Percentiles rank a stretch among this genome's conserved stretches.
Evolutionary conservation across 192 early-diverging fungal genomes (phyloP).

Genomic region (Backusella circina): DNA sequence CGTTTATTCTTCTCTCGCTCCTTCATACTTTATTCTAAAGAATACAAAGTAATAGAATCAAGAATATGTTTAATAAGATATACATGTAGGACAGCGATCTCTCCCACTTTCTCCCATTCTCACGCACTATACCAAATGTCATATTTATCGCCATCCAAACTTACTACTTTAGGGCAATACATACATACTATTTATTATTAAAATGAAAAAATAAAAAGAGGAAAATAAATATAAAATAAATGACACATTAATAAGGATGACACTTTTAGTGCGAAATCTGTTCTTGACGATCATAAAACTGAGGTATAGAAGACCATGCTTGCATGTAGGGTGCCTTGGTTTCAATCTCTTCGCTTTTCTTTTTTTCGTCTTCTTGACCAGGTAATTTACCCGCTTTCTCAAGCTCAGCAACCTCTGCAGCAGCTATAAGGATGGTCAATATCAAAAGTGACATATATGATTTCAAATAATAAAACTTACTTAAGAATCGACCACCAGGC

Average conservation of each 20-base stretch:
- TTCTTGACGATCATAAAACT: not conserved
- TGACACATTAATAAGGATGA: not conserved
- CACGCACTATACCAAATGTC: no score
- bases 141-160: no score
- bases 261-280: not conserved
- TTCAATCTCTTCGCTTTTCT: not conserved
- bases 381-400: constrained; percentile 36
- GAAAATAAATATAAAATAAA: not conserved
- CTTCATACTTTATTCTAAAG: no score
- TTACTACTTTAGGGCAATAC: not conserved
- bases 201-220: not conserved
- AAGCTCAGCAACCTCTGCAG: constrained; percentile 69
- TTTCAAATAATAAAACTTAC: constrained; percentile 17
- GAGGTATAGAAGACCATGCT: not conserved
- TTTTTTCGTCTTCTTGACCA: not conserved
- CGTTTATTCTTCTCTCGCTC: no score
- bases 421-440: constrained; percentile 28
- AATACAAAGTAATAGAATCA: no score
- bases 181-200: not conserved
- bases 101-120: no score
- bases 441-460: not conserved
- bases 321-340: not conserved
- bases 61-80: no score
- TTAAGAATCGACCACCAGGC: constrained; percentile 94
- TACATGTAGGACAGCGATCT: no score